phyloP scores from a whole-genome alignment of 257 asterid species.

The Solanum raphanifolium region DNA sequence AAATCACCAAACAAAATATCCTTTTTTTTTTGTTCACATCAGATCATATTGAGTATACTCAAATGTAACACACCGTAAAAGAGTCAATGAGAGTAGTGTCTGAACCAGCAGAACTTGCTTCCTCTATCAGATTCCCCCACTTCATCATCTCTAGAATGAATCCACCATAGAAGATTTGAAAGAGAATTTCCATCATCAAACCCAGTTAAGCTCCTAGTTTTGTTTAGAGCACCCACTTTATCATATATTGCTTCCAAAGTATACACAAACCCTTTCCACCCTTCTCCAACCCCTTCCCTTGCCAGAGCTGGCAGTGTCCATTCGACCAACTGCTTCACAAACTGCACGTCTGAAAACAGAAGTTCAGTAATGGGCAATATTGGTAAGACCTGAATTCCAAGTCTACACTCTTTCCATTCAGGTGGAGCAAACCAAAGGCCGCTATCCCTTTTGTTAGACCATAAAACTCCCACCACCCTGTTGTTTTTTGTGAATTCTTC shows the following conservation, averaged over 20 bases:
- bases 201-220: conserved; percentile 42
- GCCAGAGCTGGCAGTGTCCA: conserved; percentile 73
- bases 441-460: conserved; percentile 84
- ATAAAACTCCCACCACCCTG: conserved; percentile 75
- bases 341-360: conserved; percentile 52
- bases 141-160: conserved; percentile 47
- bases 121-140: conserved; percentile 23
- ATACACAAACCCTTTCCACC: conserved; percentile 86
- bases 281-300: conserved; percentile 89
- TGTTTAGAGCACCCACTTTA: conserved; percentile 35
- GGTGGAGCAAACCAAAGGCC: conserved; percentile 91
- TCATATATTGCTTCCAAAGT: conserved; percentile 77
- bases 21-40: background rate
- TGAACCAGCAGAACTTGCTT: conserved; percentile 50
- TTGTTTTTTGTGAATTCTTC: conserved; percentile 51
- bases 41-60: background rate
- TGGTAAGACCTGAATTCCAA: conserved; percentile 82
- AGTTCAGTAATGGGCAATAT: conserved; percentile 64
- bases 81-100: conserved; percentile 57
- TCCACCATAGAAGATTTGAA: conserved; percentile 90
- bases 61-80: background rate
- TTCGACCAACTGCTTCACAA: conserved; percentile 48
- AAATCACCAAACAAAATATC: background rate
- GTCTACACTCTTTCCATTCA: conserved; percentile 66
- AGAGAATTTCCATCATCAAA: conserved; percentile 78